These are phyloP conservation scores for Aspergillus homomorphus DNA, from an alignment of 495 filamentous ascomycete genomes.

Conservation along the genomic window DNA sequence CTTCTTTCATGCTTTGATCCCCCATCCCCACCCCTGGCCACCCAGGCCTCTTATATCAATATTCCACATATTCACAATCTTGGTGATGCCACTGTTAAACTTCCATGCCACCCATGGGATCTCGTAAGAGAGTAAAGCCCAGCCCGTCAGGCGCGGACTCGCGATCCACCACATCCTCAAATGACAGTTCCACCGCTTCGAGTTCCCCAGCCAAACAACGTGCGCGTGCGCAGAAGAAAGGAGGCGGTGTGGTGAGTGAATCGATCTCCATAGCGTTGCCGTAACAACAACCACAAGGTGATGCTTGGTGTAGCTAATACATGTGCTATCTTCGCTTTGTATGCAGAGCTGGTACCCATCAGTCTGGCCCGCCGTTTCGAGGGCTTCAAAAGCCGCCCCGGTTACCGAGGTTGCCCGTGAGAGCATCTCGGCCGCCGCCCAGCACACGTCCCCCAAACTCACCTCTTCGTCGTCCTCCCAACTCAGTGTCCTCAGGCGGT, in stretches of 20 bases:
- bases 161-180: conserved; percentile 20
- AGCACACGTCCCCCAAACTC: conserved; percentile 43
- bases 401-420: conserved; percentile 75
- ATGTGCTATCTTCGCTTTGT: background rate
- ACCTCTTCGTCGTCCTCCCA: conserved; percentile 33
- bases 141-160: conserved; percentile 49
- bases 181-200: conserved; percentile 30
- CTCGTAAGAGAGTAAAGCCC: conserved; percentile 62
- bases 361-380: conserved; percentile 59
- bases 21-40: background rate
- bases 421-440: conserved; percentile 62
- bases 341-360: conserved; percentile 50
- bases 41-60: background rate
- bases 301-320: conserved; percentile 18
- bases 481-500: conserved; percentile 26
- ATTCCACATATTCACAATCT: conserved; percentile 1
- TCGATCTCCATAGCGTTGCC: conserved; percentile 2
- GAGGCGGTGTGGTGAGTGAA: conserved; percentile 29
- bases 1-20: conserved; percentile 16
- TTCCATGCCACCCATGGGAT: conserved; percentile 50
- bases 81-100: conserved; percentile 32
- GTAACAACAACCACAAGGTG: background rate
- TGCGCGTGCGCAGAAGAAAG: conserved; percentile 34
- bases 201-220: conserved; percentile 20
- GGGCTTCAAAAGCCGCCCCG: conserved; percentile 62